These are phyloP conservation scores for Backusella psychrophila DNA, from an alignment of 192 early-diverging fungal species.

Conservation along the genomic window DNA sequence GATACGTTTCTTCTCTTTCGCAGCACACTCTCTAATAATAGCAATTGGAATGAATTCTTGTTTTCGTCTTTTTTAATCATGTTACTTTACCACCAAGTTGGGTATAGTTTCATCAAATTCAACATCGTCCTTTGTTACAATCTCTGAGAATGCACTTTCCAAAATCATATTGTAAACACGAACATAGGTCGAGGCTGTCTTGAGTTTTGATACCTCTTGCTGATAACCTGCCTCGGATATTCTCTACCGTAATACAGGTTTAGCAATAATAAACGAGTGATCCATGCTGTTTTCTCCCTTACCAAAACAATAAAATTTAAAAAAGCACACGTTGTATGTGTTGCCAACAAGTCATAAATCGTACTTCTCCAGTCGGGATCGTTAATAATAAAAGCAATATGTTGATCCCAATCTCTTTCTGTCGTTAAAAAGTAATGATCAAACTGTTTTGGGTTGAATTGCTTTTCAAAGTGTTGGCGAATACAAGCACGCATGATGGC, in stretches of 20 bases:
- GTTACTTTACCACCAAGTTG: slow-evolving; percentile 49
- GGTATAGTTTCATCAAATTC: slow-evolving; percentile 53
- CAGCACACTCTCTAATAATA: slow-evolving; percentile 44
- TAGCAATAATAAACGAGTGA: not conserved
- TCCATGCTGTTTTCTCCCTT: not conserved
- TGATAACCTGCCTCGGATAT: slow-evolving; percentile 65
- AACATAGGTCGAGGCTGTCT: slow-evolving; percentile 64
- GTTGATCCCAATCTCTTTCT: slow-evolving; percentile 6
- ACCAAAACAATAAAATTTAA: slow-evolving; percentile 48
- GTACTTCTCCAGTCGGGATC: slow-evolving; percentile 62
- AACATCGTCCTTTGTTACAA: slow-evolving; percentile 58
- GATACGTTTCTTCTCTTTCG: slow-evolving; percentile 55
- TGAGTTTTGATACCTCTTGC: slow-evolving; percentile 62
- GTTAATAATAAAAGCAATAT: slow-evolving; percentile 51
- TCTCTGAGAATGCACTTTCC: slow-evolving; percentile 55
- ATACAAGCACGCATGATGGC: slow-evolving; percentile 26
- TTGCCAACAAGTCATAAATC: slow-evolving; percentile 66
- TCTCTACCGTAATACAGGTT: slow-evolving; percentile 25
- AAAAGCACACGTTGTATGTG: slow-evolving; percentile 59
- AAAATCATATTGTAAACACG: slow-evolving; percentile 65
- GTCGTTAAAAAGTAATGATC: slow-evolving; percentile 50
- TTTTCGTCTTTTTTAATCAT: not conserved
- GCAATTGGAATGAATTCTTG: too few species aligned
- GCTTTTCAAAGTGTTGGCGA: slow-evolving; percentile 55
- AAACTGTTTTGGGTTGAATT: slow-evolving; percentile 55